phyloP scores from a whole-genome alignment of 805 yeast species.

The Zygosaccharomyces bailii region DNA sequence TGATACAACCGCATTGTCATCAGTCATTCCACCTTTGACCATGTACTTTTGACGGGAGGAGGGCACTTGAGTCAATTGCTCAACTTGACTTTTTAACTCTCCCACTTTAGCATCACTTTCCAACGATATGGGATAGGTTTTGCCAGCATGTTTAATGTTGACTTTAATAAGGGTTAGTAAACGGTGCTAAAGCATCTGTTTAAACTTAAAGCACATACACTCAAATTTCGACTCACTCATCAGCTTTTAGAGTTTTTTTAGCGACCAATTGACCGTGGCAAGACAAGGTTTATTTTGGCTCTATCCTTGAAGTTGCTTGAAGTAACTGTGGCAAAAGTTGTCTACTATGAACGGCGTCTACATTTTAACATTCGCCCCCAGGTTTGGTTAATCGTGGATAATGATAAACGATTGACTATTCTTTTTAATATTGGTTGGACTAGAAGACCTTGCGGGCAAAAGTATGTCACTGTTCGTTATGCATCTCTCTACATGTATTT shows the following conservation, averaged over 20 bases:
- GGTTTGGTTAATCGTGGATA: neutral
- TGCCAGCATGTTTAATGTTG: slow-evolving; percentile 65
- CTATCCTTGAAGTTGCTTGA: neutral
- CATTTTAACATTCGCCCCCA: slow-evolving; percentile 1
- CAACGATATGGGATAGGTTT: slow-evolving; percentile 49
- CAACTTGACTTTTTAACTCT: slow-evolving; percentile 64
- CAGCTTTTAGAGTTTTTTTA: neutral
- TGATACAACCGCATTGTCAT: slow-evolving; percentile 49
- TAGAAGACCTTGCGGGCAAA: too few species aligned
- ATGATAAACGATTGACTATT: neutral
- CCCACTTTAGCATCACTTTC: slow-evolving; percentile 40
- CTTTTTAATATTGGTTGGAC: too few species aligned
- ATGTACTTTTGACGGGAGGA: slow-evolving; percentile 84
- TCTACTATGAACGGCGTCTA: slow-evolving; percentile 3
- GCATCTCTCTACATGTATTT: too few species aligned
- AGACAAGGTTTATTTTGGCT: too few species aligned
- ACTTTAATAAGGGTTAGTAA: slow-evolving; percentile 17
- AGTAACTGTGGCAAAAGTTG: neutral
- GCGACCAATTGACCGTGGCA: neutral
- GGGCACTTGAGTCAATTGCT: slow-evolving; percentile 76
- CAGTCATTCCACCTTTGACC: slow-evolving; percentile 80
- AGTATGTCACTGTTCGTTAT: too few species aligned
- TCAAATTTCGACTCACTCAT: slow-evolving; percentile 6
- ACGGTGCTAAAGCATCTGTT: neutral
- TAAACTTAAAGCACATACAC: neutral